These are phyloP conservation scores for Botrytis pseudocinerea DNA, from an alignment of 2,329 filamentous ascomycete genomes.

Conservation along the genomic window DNA sequence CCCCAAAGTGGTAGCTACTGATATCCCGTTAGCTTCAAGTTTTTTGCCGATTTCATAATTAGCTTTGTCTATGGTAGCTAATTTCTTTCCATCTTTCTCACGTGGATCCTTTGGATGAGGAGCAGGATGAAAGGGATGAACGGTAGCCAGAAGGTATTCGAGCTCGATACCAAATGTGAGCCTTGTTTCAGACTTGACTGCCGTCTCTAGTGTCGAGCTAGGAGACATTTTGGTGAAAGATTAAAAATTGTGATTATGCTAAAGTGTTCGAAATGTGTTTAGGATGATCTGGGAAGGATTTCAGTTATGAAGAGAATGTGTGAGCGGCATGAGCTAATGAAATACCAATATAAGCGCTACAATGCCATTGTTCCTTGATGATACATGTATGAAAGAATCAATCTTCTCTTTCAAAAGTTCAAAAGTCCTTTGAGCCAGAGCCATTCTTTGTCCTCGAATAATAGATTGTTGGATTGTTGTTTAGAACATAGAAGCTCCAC, in stretches of 20 bases:
- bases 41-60: background rate
- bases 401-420: background rate
- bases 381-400: background rate
- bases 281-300: background rate
- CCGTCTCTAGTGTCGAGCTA: background rate
- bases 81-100: background rate
- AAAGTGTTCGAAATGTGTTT: background rate
- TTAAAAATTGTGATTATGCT: background rate
- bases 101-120: conserved; percentile 4
- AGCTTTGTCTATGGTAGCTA: background rate
- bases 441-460: background rate
- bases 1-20: background rate
- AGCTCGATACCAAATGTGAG: conserved; percentile 22
- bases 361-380: background rate
- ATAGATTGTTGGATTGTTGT: background rate
- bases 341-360: background rate
- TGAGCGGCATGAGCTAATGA: background rate
- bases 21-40: background rate
- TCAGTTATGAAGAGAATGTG: background rate
- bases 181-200: conserved; percentile 1
- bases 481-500: background rate
- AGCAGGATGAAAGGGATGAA: background rate
- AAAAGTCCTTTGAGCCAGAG: background rate
- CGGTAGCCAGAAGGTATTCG: conserved; percentile 12
- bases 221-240: background rate